These are phyloP conservation scores for Neoboletus magnificus DNA, from an alignment of 768 basidiomycete species.

Conservation along the genomic window DNA sequence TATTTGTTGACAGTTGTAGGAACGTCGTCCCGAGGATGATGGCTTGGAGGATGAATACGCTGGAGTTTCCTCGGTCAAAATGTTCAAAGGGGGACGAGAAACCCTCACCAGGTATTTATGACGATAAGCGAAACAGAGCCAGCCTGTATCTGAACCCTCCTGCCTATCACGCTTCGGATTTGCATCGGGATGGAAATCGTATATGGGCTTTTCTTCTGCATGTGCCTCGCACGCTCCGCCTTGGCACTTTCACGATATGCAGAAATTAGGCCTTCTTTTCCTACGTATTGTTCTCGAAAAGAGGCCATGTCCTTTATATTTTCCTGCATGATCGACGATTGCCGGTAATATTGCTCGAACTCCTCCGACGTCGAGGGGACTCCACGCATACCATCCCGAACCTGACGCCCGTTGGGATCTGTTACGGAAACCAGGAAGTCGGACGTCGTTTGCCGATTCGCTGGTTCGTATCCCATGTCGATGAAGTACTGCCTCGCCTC, in stretches of 20 bases:
- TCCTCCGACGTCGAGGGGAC: slow-evolving; percentile 50
- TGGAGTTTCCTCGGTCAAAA: slow-evolving; percentile 15
- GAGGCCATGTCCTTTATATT: slow-evolving; percentile 49
- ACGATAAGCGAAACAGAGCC: slow-evolving; percentile 37
- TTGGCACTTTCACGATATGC: slow-evolving; percentile 49
- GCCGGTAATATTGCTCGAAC: slow-evolving; percentile 49
- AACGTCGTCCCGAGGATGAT: slow-evolving; percentile 42
- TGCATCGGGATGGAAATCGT: slow-evolving; percentile 49
- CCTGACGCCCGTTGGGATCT: slow-evolving; percentile 58
- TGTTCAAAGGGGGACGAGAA: neutral
- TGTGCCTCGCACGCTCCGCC: slow-evolving; percentile 51
- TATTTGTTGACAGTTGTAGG: slow-evolving; percentile 39
- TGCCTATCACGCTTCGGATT: slow-evolving; percentile 42
- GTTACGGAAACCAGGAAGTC: slow-evolving; percentile 63
- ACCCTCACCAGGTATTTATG: slow-evolving; percentile 26
- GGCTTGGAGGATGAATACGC: slow-evolving; percentile 38
- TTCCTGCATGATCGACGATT: slow-evolving; percentile 36
- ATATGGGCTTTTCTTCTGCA: slow-evolving; percentile 44
- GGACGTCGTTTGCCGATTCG: slow-evolving; percentile 57
- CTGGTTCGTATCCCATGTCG: slow-evolving; percentile 52
- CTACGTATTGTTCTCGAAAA: slow-evolving; percentile 46
- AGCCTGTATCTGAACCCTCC: slow-evolving; percentile 45
- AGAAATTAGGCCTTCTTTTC: slow-evolving; percentile 38
- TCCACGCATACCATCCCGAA: slow-evolving; percentile 30
- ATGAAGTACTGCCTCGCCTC: slow-evolving; percentile 58